Conservation (phyloP, 352 stramenopile genomes). For the Globisporangium abappressorium region DNA sequence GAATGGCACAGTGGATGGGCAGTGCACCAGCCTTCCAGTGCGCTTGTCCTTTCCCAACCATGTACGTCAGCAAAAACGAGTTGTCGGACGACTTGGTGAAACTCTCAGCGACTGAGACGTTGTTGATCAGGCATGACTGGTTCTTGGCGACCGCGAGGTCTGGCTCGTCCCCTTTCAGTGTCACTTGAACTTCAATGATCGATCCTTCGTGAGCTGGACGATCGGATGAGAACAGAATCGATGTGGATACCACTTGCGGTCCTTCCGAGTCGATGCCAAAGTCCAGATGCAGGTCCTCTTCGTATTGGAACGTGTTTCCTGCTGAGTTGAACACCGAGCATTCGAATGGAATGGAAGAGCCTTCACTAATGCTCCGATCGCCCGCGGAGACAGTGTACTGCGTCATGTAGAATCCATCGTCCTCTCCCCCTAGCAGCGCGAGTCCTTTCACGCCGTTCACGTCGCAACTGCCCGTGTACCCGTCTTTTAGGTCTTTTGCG, state of each 20-base stretch:
- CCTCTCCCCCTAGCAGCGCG: constrained; percentile 39
- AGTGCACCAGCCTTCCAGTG: constrained; percentile 61
- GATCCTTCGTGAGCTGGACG: constrained; percentile 55
- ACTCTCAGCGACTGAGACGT: constrained; percentile 49
- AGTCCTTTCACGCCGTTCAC: constrained; percentile 47
- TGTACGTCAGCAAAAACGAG: constrained; percentile 56
- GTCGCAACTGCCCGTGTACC: constrained; percentile 46
- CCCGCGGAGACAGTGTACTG: constrained; percentile 52
- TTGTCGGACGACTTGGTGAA: constrained; percentile 44
- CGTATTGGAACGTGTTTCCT: constrained; percentile 39
- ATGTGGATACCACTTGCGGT: constrained; percentile 37
- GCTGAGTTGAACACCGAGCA: constrained; percentile 40
- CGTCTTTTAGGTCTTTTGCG: constrained; percentile 30
- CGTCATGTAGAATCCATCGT: constrained; percentile 65
- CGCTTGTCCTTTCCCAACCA: constrained; percentile 47
- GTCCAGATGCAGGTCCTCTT: constrained; percentile 35
- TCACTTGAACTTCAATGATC: constrained; percentile 64
- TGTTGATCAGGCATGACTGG: constrained; percentile 52
- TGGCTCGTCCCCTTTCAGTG: constrained; percentile 37
- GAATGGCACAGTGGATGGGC: constrained; percentile 44
- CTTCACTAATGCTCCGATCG: constrained; percentile 32
- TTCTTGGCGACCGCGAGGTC: constrained; percentile 32
- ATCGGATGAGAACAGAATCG: constrained; percentile 58
- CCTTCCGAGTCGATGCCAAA: constrained; percentile 55
- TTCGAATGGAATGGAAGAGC: constrained; percentile 34